Evolutionary conservation across 148 eudicot genomes (phyloP), one percentile per base, ranked within the genome.

Genomic region (Fallopia convolvulus): DNA sequence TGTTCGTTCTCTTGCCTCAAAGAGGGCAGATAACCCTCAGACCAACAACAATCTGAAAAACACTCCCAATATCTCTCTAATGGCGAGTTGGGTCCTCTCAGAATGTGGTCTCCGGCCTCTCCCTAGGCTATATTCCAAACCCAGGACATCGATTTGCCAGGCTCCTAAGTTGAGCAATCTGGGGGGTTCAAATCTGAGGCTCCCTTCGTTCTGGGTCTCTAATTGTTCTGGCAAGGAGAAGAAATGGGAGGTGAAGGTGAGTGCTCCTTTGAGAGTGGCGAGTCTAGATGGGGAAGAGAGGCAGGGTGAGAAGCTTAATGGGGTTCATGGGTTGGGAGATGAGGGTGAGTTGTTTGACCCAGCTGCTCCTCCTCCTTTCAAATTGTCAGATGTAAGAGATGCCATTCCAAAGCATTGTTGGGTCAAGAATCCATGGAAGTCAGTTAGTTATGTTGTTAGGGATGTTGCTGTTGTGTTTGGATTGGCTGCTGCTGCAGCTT

Each of bases 381-480:
- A 85, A 72, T 80, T 89, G 79, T 76, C 83, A 1, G 91, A 88
- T 40, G 79, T 91, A 65, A 85, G 82, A 53, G 88, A 81, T 9
- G 90, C 93, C 5, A 91, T 91, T 73, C 96, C 96, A 0, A 91
- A 89, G 71, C 96, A 91, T 84, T 91, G 96, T 77, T 91, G 91
- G 91, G 91, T 91, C 7, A 91, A 88, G 83, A 72, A 89, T 72
- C 91, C 96, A 46, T 89, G 91, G 96, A 85, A 50, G 79, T 91
- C 96, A 8, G 86, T 89, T 88, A 83, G 89, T 76, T 91, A 89
- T 83, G 93, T 89, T 52, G 82, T 82, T 56, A 91, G 96, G 66
- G 96, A 91, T 84, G 84, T 91, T 63, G 87, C 77, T 8, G 52
- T 88, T 58, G 96, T 91, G 42, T 80, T 91, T 70, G 96, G 91